Base-by-base conservation (phyloP, 2,329 filamentous ascomycete genomes). In the Xylaria sp. region DNA sequence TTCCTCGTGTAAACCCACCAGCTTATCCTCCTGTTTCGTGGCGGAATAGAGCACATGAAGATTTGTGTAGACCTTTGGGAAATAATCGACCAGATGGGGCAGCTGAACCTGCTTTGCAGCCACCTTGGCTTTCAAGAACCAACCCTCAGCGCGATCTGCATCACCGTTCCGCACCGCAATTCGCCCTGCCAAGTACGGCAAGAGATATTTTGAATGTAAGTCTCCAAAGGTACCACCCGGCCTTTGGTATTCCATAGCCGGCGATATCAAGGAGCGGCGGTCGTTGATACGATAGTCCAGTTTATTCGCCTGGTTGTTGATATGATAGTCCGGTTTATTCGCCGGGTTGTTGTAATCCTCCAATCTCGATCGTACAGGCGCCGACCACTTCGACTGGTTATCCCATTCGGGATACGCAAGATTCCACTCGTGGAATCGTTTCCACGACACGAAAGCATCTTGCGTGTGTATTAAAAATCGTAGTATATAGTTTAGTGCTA, bases 401-500 rank as follows among this genome's bases (percentile, higher is more conserved):
- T 72, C 65, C 70, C 70, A 72, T 6, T 52, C 52, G 18, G 70
- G 70, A 28, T 70, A 69, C 25, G 46, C 25, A 18, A 43, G 46
- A 43, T 67, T n/a, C 70, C 70, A 72, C 12, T 53, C 50, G 30
- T 58, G 53, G 60, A 70, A 72, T 28, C 70, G 68, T 36, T 61
- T 28, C 48, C 46, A 64, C 25, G 70, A 69, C 36, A 32, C 39
- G 34, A 43, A 63, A 18, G 70, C 50, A 63, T 69, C 68, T 56
- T 68, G 43, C 32, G 65, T 66, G 36, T 66, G 52, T 64, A 66
- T 68, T 30, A 68, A 23, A 20, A 66, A 68, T n/a, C 70, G 64
- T n/a, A 72, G 53, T n/a, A 72, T 39, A 23, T 72, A 72, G 59
- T 68, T 62, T 6, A 72, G 63, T 52, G 71, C 70, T 28, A 72